Evolutionary conservation across 768 basidiomycete species (phyloP), one percentile per base, ranked within the genome.

Genomic region (Amanita rimosa): DNA sequence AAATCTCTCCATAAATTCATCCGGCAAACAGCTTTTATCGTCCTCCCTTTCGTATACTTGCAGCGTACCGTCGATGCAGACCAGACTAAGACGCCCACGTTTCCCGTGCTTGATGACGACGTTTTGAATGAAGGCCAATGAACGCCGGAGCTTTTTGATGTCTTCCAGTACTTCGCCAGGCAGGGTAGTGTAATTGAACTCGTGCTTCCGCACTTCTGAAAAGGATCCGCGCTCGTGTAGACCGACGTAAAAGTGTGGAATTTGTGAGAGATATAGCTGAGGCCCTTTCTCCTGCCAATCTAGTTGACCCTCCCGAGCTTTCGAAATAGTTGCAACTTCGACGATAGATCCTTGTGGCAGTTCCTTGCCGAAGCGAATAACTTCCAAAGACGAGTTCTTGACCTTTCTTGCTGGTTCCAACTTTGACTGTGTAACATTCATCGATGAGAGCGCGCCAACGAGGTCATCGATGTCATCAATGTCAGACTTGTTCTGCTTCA

Each of bases 201-300:
- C 21, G 24, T 46, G 34, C 17, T 49, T 49, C 27, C 41, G 37
- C 5, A 49, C 48, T 31, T 58, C 54, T 17, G 58, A 52, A 58
- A 78, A 77, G 3, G 1, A 51, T 2, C 75, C 75, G 1, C 55
- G 46, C 7, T 51, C 48, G 56, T 77, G 75, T 33, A 61, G 59
- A 1, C 67, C 75, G 51, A 75, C 57, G 51, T 65, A 70, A 41
- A 69, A 59, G 54, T 65, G 60, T 8, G 63, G 57, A 3, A 73
- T 78, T 53, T 72, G 69, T 6, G 77, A 75, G 17, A 79, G 62
- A 51, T 64, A 70, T 16, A 77, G 52, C 55, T 78, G 78, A 0
- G 72, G 70, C 53, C 71, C 76, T 7, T 62, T 56, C 3, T 75
- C 70, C 5, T 35, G 55, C 76, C 76, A 76, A 51, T 75, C 60